Base-by-base conservation (phyloP, 2,329 filamentous ascomycete genomes). In the Pleomassaria siparia region DNA sequence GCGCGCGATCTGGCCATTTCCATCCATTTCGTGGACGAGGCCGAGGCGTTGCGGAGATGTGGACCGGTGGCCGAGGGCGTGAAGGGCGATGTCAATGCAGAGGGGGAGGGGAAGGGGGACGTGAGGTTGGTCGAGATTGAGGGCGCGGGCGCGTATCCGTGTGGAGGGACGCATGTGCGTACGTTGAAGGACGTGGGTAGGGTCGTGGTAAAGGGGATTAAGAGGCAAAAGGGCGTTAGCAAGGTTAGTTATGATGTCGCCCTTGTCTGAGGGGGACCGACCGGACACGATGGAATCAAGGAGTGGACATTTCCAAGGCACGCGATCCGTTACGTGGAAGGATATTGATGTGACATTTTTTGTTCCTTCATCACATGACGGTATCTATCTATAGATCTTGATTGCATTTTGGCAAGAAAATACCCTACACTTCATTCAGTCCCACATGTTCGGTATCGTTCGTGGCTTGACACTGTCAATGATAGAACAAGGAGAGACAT, bases 101-200 rank as follows among this genome's bases (percentile, higher is more conserved):
- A n/a, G n/a, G n/a, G n/a, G n/a, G n/a, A n/a, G n/a, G n/a, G n/a
- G 11, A 58, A 60, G 11, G 58, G 59, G 6, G 35, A 20, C 2
- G 58, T 85, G 25, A 75, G 87, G 8, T 84, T 89, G 0, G 86
- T 89, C 20, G 79, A 82, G 49, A 87, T 90, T 50, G 80, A 82
- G 0, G 86, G 85, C 0, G 79, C 81, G 0, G 87, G 86, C 56
- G 79, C 79, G 21, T 89, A 90, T 72, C 86, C 87, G 1, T 90
- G 87, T 66, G 87, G 87, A 7, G 87, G 87, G 0, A 90, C 87
- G 21, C 87, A 90, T 73, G 86, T 89, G 3, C 73, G 79, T 24
- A 78, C 72, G 15, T 86, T 84, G 16, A 75, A 78, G 47, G 56
- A 77, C 50, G 83, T 80, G 58, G 83, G 85, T 0, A 77, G 79